phyloP scores from a whole-genome alignment of 805 yeast genomes.

The Maudiozyma barnettii region DNA sequence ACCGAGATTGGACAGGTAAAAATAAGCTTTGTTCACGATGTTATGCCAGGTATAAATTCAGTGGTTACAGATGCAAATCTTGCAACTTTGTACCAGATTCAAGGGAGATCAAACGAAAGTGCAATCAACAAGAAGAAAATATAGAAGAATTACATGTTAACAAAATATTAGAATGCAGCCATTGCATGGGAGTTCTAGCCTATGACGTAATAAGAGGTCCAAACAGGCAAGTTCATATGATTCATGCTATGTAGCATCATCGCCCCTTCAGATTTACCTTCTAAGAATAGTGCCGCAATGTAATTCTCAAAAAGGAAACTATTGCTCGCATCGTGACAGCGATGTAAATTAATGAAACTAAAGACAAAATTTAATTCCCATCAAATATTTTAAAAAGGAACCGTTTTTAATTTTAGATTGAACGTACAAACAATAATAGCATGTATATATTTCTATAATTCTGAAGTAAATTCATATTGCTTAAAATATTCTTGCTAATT shows the following conservation, averaged over 20 bases:
- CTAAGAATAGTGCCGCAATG: no score
- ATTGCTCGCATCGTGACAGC: no score
- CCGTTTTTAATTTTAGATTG: no score
- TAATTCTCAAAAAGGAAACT: no score
- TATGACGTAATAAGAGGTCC: constrained; percentile 15
- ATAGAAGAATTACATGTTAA: not conserved
- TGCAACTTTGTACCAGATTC: constrained; percentile 22
- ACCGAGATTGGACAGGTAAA: constrained; percentile 22
- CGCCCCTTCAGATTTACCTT: not conserved
- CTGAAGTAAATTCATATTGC: no score
- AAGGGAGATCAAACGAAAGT: constrained; percentile 3
- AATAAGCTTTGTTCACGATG: constrained; percentile 20
- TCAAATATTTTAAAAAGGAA: not conserved
- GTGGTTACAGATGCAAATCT: constrained; percentile 18
- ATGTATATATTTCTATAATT: no score
- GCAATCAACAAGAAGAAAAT: not conserved
- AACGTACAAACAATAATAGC: no score
- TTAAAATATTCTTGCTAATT: no score
- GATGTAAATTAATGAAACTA: not conserved
- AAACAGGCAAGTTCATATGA: constrained; percentile 1
- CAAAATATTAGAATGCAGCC: constrained; percentile 9
- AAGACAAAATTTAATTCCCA: not conserved
- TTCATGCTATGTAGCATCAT: not conserved
- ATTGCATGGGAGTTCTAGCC: constrained; percentile 12
- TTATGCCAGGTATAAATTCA: constrained; percentile 18